Conservation (phyloP, 345 rosid species). For the Fremontodendron californicum region DNA sequence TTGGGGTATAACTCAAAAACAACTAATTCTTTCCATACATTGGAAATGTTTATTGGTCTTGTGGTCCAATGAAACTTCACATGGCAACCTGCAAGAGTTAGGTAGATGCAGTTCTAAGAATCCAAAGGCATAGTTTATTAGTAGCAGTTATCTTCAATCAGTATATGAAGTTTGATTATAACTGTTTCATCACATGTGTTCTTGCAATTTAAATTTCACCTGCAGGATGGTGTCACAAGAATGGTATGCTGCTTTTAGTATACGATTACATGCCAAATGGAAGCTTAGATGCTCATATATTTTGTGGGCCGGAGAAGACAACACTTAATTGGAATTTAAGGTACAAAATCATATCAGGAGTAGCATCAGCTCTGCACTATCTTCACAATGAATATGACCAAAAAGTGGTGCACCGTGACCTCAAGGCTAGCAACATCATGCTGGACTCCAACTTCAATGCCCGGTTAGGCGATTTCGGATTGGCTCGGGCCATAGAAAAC, state of each 20-base stretch:
- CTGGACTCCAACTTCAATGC: constrained; percentile 54
- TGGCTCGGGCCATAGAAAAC: constrained; percentile 52
- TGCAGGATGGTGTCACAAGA: constrained; percentile 60
- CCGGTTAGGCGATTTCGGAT: constrained; percentile 55
- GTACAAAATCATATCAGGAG: constrained; percentile 45
- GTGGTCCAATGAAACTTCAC: constrained; percentile 15
- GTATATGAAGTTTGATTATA: neutral
- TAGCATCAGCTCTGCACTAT: constrained; percentile 53
- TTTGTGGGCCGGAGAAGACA: constrained; percentile 24
- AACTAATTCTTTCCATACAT: neutral
- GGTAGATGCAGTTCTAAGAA: neutral
- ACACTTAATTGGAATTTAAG: constrained; percentile 37
- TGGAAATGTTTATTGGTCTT: neutral
- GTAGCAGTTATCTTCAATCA: neutral
- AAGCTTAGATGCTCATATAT: constrained; percentile 49
- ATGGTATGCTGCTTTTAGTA: constrained; percentile 42
- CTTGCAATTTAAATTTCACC: neutral
- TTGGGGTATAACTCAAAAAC: neutral
- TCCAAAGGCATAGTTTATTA: neutral
- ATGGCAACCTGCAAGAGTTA: neutral
- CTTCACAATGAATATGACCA: constrained; percentile 58
- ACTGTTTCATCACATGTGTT: neutral
- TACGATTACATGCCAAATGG: constrained; percentile 68
- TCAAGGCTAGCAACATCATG: constrained; percentile 62
- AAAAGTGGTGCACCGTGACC: constrained; percentile 61